phyloP scores from a whole-genome alignment of 306 rosid species.

The Vicia faba region DNA sequence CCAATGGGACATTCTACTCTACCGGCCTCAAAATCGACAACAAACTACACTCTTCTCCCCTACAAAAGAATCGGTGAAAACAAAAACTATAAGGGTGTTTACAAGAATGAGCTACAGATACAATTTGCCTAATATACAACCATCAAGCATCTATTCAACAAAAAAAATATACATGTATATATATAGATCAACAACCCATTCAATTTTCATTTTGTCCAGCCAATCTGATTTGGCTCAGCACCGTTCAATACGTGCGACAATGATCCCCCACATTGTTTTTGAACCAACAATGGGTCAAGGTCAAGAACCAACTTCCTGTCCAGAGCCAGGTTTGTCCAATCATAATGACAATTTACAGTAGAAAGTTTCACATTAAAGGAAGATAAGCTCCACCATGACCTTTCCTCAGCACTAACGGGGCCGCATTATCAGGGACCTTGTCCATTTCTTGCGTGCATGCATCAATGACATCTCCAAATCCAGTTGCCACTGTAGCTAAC shows the following conservation, averaged over 20 bases:
- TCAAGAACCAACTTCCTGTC: conserved; percentile 23
- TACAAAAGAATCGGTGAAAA: conserved; percentile 41
- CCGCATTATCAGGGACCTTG: conserved; percentile 80
- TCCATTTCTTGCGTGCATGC: conserved; percentile 65
- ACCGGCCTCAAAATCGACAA: conserved; percentile 43
- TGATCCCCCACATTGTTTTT: conserved; percentile 29
- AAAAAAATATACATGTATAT: conserved; percentile 22
- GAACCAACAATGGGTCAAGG: conserved; percentile 13
- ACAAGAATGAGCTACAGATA: conserved; percentile 44
- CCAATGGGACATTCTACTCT: conserved; percentile 40
- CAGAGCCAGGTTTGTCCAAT: not conserved
- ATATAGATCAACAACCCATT: conserved; percentile 36
- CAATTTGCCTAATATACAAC: conserved; percentile 43
- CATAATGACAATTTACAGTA: conserved; percentile 11
- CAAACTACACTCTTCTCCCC: conserved; percentile 39
- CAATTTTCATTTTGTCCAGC: conserved; percentile 24
- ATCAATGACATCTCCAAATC: conserved; percentile 70
- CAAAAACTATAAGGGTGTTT: conserved; percentile 43
- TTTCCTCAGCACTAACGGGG: conserved; percentile 82
- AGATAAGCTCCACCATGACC: conserved; percentile 98
- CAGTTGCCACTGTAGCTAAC: conserved; percentile 77
- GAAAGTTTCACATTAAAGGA: conserved; percentile 75
- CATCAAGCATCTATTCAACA: conserved; percentile 34
- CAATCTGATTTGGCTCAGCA: conserved; percentile 14
- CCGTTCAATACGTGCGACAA: conserved; percentile 29